phyloP scores from a whole-genome alignment of 306 rosid species.

The Macrotyloma uniflorum region DNA sequence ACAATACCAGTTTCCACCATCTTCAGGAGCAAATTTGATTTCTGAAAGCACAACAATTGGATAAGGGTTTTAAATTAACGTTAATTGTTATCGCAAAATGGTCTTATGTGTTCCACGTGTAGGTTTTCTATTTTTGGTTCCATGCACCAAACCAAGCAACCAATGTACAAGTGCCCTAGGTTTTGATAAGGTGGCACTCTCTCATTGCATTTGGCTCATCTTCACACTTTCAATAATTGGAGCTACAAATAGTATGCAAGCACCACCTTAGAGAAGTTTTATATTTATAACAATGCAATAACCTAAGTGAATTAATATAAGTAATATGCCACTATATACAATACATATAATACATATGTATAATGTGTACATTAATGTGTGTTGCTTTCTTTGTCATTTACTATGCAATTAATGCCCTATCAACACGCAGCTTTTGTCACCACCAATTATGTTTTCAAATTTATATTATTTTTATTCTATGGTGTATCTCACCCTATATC shows the following conservation, averaged over 20 bases:
- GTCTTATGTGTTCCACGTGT: constrained; percentile 35
- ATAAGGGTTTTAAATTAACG: neutral
- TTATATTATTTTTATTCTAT: too few species aligned
- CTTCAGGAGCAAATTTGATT: neutral
- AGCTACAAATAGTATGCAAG: neutral
- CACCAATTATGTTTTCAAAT: neutral
- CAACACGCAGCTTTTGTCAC: neutral
- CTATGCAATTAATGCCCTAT: neutral
- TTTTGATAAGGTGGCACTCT: constrained; percentile 21
- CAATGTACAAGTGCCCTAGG: constrained; percentile 1
- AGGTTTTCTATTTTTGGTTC: constrained; percentile 25
- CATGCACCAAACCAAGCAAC: neutral
- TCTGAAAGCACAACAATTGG: constrained; percentile 25
- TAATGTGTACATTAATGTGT: neutral
- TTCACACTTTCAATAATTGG: neutral
- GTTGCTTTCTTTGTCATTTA: constrained; percentile 9
- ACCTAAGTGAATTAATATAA: neutral
- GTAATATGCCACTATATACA: neutral
- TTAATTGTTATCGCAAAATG: constrained; percentile 5
- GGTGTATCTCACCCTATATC: neutral
- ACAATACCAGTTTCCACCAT: constrained; percentile 28
- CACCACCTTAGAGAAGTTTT: neutral
- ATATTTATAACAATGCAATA: neutral
- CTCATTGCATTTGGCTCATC: constrained; percentile 21
- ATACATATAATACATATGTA: neutral